Base-by-base conservation (phyloP, 1,284 basidiomycete genomes). In the Trametes hirsuta region DNA sequence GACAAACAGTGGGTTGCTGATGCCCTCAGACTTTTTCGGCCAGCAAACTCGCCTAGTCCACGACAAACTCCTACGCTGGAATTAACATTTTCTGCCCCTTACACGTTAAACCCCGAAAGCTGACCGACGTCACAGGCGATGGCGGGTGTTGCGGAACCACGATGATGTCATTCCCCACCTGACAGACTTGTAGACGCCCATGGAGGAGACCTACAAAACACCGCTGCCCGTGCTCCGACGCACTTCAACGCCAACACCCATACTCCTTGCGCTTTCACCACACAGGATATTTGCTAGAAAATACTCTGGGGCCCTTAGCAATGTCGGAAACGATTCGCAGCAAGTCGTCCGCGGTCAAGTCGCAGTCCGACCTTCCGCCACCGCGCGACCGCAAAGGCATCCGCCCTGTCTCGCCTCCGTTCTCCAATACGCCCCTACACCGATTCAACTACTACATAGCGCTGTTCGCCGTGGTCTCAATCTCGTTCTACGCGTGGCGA, bases 401-500 rank as follows among this genome's bases (percentile, higher is more conserved):
- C 15, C 71, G 71, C 37, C 51, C 70, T 37, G 72, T 77, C 54
- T 69, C 70, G 1, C 75, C 74, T 4, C 77, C 78, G 10, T 62
- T 76, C 39, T 68, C 67, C 12, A 66, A 71, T 55, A 66, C 71
- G 18, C 56, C 69, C 35, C 65, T 77, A 51, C 68, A 70, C 65
- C 74, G 72, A 5, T 75, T 87, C 70, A 80, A 84, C 53, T 84
- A 86, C 71, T 68, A 79, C 59, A 71, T 88, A 58, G 71, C 77
- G 42, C 40, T 79, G 14, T 70, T 82, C 58, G 76, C 79, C 4
- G 67, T 76, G 12, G 68, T 81, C n/a, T 65, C 85, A 25, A 70
- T 75, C 36, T 78, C 78, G 1, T 82, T 81, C 64, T 84, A 86
- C 68, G 72, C 77, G 1, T 87, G 81, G 66, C 76, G 81, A 36